Evolutionary conservation across 495 filamentous ascomycete genomes (phyloP), one percentile per base, ranked within the genome.

Genomic region (Penicillium longicatenatum): DNA sequence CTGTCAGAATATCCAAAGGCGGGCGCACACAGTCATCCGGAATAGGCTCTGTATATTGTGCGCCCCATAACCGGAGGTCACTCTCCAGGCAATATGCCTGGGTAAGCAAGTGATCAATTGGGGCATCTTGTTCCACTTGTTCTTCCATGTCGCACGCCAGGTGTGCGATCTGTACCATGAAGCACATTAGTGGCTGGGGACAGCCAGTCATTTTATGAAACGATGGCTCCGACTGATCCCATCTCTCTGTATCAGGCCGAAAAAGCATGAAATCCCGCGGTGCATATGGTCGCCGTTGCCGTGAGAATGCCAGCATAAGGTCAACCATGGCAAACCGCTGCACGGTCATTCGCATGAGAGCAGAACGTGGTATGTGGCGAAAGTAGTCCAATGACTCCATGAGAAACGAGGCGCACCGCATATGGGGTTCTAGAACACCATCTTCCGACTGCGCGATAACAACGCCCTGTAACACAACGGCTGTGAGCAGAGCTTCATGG

Each of bases 151-250:
- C 65, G 35, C 64, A 70, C n/a, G 67, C 65, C 9, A 70, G 44
- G 42, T 70, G 64, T 0, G 65, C 53, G 11, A 68, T 63, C 26
- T 60, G 42, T 8, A 65, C 67, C 1, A 70, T 42, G 31, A 63
- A 65, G 37, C 67, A 70, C 65, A 70, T 68, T 5, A 70, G 45
- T 16, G 67, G 67, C 52, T 70, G 67, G 11, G 64, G 67, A 54
- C 64, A 70, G 4, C 67, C 67, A 6, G 67, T 70, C 67, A 67
- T 70, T 35, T 68, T 63, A 54, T 68, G 61, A 39, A 70, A 70
- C 6, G 67, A 70, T 6, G 67, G 67, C 57, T 67, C 65, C 2
- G 64, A 59, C 4, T 45, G 33, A 35, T 70, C 67, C 67, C 67
- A 70, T 35, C 47, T 57, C 31, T 53, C 46, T 7, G 57, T 14